Percentiles rank a stretch among this genome's conserved stretches.
Conservation (phyloP, 257 asterid genomes). For the Lycium barbarum region DNA sequence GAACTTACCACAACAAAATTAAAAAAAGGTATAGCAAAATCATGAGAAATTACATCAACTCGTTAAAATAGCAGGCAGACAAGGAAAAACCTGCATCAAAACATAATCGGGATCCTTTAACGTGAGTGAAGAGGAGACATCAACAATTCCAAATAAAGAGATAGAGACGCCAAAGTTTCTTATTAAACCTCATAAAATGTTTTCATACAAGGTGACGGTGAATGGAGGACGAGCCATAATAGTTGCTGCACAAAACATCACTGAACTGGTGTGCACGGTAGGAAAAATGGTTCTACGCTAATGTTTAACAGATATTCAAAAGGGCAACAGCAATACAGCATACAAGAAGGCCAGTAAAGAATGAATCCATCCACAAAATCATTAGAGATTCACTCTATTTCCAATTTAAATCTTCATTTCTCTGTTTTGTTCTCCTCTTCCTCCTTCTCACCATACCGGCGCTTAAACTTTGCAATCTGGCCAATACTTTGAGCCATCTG, state of each 20-base stretch:
- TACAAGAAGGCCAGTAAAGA: not conserved
- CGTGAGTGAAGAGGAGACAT: not conserved
- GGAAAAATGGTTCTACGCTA: not conserved
- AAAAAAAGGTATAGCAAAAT: not conserved
- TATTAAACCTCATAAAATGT: not conserved
- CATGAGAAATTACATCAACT: not conserved
- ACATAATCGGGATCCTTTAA: not conserved
- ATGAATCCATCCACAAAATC: conserved; percentile 4
- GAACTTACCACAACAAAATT: not conserved
- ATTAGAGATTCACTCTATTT: not conserved
- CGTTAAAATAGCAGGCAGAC: not conserved
- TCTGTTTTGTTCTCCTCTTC: conserved; percentile 43
- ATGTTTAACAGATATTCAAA: not conserved
- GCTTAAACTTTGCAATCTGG: conserved; percentile 76
- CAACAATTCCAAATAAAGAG: not conserved
- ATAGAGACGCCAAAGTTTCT: not conserved
- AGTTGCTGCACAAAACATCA: not conserved
- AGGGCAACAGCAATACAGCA: not conserved
- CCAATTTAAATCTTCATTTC: conserved; percentile 35
- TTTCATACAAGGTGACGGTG: not conserved
- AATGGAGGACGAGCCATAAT: not conserved
- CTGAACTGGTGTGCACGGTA: not conserved
- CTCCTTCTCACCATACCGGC: conserved; percentile 58
- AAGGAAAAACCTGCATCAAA: not conserved
- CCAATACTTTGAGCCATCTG: conserved; percentile 79